A percentile compares a stretch with the other conserved stretches of the same genome.
phyloP scores from a whole-genome alignment of 2,329 filamentous ascomycete genomes.

The Clarireedia paspali region DNA sequence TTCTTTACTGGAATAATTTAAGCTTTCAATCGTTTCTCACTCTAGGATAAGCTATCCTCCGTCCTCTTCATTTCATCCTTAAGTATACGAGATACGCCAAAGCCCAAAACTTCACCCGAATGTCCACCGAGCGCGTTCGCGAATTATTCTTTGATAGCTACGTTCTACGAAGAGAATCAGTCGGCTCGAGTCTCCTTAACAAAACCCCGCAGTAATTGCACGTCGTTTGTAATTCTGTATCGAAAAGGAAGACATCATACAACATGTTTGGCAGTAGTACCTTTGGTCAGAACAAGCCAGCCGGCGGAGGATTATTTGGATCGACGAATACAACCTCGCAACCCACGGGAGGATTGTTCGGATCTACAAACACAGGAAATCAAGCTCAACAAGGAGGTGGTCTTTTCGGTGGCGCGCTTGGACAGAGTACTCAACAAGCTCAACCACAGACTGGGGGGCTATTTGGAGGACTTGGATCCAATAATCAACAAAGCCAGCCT shows the following conservation, averaged over 20 bases:
- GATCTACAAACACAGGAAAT: constrained; percentile 28
- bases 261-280: constrained; percentile 20
- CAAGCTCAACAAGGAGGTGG: constrained; percentile 12
- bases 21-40: not conserved
- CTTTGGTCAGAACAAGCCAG: constrained; percentile 19
- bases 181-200: not conserved
- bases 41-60: not conserved
- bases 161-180: not conserved
- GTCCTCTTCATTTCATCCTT: not conserved
- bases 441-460: constrained; percentile 27
- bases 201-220: not conserved
- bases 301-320: constrained; percentile 21
- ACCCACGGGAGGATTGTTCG: constrained; percentile 15
- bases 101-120: not conserved
- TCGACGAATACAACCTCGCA: constrained; percentile 7
- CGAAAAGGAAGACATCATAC: not conserved
- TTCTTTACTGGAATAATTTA: not conserved
- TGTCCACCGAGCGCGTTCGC: constrained; percentile 5
- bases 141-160: constrained; percentile 5
- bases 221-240: not conserved
- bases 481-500: constrained; percentile 22
- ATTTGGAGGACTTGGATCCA: constrained; percentile 20
- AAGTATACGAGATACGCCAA: not conserved
- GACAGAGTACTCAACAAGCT: constrained; percentile 19
- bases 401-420: constrained; percentile 15